Base-by-base conservation (phyloP, 148 eudicot genomes). In the Rhododendron vialii region DNA sequence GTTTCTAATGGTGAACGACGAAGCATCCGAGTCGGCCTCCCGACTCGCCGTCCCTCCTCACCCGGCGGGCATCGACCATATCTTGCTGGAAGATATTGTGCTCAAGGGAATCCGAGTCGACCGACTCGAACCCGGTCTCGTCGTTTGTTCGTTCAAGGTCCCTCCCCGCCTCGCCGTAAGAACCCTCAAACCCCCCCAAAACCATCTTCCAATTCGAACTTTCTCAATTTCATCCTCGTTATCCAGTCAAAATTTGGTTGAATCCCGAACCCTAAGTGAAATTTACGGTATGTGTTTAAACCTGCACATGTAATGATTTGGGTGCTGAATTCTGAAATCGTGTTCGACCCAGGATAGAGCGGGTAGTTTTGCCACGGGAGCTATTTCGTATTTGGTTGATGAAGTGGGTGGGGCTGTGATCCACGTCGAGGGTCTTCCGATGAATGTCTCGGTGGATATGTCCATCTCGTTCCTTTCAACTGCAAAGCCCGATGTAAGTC, bases 361-460 rank as follows among this genome's bases (percentile, higher is more conserved):
- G 57, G 97, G 95, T 5, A 88, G 89, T 53, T 65, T 96, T 89
- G 89, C 89, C 14, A 24, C 85, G 2, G 98, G 98, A 83, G 98
- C 98, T 41, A 93, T 96, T n/a, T 94, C 98, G 13, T 92, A 91
- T 87, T 88, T 96, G 81, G 90, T 96, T 57, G 98, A 96, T 85
- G 93, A 92, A 85, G 89, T 91, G 69, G 98, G 98, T 17, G 92
- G 89, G 87, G 93, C 93, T 5, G 82, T 92, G 90, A 87, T 96
- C 73, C 88, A 93, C 74, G 86, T 85, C 76, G 88, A 84, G 50
- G 92, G 89, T 28, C 91, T 82, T 4, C 92, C 93, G n/a, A 94
- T 94, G 98, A 93, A 88, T 88, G 98, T 96, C 3, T 94, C 98
- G 0, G 93, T 94, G 33, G 93, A 89, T 86, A 96, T 96, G 96